These are phyloP conservation scores for Cucurbita argyrosperma DNA, from an alignment of 306 rosid genomes.

Conservation along the genomic window DNA sequence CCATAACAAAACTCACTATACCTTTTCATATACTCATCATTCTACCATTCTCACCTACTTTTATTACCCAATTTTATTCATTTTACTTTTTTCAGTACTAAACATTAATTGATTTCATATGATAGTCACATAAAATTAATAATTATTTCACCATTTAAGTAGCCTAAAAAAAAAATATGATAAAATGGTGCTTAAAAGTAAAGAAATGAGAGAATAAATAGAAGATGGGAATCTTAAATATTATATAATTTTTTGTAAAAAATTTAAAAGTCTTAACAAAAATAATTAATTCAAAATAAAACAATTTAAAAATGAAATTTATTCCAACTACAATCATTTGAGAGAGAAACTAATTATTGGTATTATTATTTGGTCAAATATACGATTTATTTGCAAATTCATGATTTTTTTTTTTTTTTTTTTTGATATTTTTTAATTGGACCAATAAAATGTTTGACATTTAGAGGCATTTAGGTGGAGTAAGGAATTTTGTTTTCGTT, in stretches of 20 bases:
- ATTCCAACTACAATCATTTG: background rate
- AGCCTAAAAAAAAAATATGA: no score
- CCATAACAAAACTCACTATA: background rate
- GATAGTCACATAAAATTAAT: no score
- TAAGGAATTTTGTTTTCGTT: no score
- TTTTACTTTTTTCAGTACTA: no score
- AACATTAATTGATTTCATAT: no score
- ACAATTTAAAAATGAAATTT: background rate
- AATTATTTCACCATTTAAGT: no score
- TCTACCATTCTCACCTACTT: background rate
- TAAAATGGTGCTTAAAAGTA: no score
- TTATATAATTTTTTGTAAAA: background rate
- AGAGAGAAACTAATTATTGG: constrained; percentile 3
- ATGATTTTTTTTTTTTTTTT: no score
- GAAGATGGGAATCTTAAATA: background rate
- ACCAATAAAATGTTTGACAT: no score
- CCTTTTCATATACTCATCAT: background rate
- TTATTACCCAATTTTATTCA: background rate
- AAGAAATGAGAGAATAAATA: background rate
- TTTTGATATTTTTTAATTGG: no score
- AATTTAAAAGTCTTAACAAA: background rate
- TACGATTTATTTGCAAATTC: background rate
- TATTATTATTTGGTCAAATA: background rate
- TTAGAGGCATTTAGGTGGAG: no score
- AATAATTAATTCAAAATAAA: background rate